These are phyloP conservation scores for Geotrichum restrictum DNA, from an alignment of 1,139 yeast species.

Conservation along the genomic window DNA sequence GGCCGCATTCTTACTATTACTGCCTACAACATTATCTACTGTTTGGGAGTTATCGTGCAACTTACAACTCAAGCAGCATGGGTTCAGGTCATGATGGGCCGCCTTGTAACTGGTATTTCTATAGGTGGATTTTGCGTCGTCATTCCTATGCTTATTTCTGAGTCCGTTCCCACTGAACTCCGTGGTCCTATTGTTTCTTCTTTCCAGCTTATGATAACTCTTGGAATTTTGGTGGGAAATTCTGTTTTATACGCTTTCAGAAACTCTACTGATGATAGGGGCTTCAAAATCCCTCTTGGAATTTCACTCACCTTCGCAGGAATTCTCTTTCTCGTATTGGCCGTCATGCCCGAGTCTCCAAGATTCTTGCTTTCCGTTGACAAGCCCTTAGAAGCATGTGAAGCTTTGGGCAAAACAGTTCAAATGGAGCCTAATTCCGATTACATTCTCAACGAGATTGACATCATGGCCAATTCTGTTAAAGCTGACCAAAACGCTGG, in stretches of 20 bases:
- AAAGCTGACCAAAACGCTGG: constrained; percentile 63
- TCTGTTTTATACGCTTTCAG: constrained; percentile 65
- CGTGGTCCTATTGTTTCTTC: constrained; percentile 67
- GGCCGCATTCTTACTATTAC: constrained; percentile 54
- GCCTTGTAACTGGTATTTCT: constrained; percentile 56
- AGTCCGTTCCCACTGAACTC: constrained; percentile 62
- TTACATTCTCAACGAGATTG: constrained; percentile 55
- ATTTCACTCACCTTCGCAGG: constrained; percentile 47
- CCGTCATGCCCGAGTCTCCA: constrained; percentile 75
- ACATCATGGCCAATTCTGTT: constrained; percentile 58
- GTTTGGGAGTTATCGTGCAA: constrained; percentile 52
- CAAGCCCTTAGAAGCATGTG: constrained; percentile 55
- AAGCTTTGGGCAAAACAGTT: constrained; percentile 59
- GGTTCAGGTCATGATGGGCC: constrained; percentile 43
- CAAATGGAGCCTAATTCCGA: constrained; percentile 59
- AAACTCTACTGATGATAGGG: constrained; percentile 44
- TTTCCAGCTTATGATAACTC: constrained; percentile 64
- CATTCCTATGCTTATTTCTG: constrained; percentile 66
- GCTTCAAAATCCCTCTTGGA: constrained; percentile 61
- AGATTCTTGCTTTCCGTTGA: constrained; percentile 59
- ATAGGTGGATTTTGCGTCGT: constrained; percentile 66
- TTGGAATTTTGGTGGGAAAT: constrained; percentile 66
- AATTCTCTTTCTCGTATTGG: constrained; percentile 50
- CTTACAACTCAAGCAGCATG: constrained; percentile 44
- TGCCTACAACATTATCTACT: constrained; percentile 46